Evolutionary conservation across 352 stramenopile species (phyloP), one percentile per base, ranked within the genome.

Genomic region (Chrysophaeum taylorii): DNA sequence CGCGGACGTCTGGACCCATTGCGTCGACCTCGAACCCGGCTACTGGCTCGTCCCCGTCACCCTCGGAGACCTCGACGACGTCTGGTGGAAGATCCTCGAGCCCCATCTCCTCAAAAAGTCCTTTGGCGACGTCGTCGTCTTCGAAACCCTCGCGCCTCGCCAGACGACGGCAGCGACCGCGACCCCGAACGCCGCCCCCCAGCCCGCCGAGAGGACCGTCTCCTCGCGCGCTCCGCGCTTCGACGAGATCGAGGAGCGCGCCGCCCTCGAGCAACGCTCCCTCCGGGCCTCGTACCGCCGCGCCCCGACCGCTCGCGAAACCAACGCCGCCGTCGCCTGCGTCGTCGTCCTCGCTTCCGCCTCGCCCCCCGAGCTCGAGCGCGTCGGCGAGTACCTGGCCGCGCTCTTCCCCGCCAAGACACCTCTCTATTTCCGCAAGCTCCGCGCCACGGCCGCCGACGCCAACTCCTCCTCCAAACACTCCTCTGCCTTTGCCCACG

Each of bases 71-170:
- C 9, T 63, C 25, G 52, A 39, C 45, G 45, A 62, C 14, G 36
- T n/a, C 5, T 66, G 57, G 57, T 66, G 57, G 57, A 66, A 66
- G 57, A n/a, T 66, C 15, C 57, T 66, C 5, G 36, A 42, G 31
- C 57, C 57, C 5, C 57, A 66, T 25, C 36, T 66, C 12, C 2
- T 45, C 1, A 31, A n/a, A 5, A 66, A 66, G 57, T 27, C 2
- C 9, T 31, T 66, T 25, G 57, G 57, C 2, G 9, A 15, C 2
- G 57, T 35, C 21, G 35, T 66, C 33, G 27, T 45, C 2, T 12
- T 66, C 4, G 33, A 45, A 23, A 66, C 33, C 16, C 33, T 63
- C 5, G 12, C 45, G 45, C 45, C n/a, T n/a, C n/a, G n/a, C n/a
- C 12, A 16, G 4, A 54, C 18, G 5, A 16, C 45, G 45, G 45